A percentile compares a stretch with the other conserved stretches of the same genome.
These are phyloP conservation scores for Quercus cerris DNA, from an alignment of 306 rosid species.

Conservation along the genomic window DNA sequence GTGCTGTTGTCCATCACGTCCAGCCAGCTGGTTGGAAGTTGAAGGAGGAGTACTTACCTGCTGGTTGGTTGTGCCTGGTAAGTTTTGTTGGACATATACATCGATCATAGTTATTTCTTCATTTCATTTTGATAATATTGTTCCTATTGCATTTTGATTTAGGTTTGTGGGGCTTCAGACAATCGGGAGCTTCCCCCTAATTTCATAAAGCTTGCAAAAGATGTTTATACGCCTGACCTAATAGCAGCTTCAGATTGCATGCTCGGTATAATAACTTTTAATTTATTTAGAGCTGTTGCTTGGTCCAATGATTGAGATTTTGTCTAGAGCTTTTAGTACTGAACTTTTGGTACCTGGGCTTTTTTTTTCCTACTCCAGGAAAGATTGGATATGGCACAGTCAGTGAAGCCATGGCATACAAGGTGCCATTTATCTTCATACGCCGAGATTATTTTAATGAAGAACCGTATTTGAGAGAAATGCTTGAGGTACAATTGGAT, in stretches of 20 bases:
- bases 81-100: background rate
- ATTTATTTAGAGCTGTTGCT: too few relatives aligned
- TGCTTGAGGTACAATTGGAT: constrained; percentile 71
- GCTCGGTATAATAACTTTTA: constrained; percentile 37
- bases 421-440: constrained; percentile 89
- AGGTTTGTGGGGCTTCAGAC: constrained; percentile 91
- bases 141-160: constrained; percentile 10
- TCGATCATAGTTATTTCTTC: background rate
- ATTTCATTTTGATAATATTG: constrained; percentile 6
- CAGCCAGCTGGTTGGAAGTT: constrained; percentile 95
- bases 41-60: constrained; percentile 82
- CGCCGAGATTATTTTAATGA: constrained; percentile 97
- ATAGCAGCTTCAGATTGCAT: constrained; percentile 95
- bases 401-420: constrained; percentile 90
- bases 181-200: constrained; percentile 71
- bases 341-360: background rate
- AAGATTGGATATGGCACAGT: constrained; percentile 96
- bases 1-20: constrained; percentile 20
- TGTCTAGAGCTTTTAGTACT: too few relatives aligned
- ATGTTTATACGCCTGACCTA: constrained; percentile 90
- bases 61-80: constrained; percentile 97
- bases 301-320: too few relatives aligned
- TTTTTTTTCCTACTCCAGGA: constrained; percentile 37
- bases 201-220: constrained; percentile 67
- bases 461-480: constrained; percentile 94